Evolutionary conservation across 352 stramenopile genomes (phyloP).

Genomic region (Pythium aristosporum): DNA sequence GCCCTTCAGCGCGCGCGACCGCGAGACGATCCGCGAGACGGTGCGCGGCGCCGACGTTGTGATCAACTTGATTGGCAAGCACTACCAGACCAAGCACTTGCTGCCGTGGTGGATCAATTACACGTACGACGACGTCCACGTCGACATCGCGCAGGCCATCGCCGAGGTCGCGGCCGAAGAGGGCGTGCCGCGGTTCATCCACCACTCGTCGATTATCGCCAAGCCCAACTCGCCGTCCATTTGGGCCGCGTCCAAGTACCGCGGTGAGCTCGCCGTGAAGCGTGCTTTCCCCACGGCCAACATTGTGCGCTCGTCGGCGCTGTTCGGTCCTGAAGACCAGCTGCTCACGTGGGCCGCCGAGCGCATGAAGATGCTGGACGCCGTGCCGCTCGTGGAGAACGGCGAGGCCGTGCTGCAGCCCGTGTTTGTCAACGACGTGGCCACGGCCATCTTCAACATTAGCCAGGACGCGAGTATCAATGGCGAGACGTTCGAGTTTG

Average conservation of each 20-base stretch:
- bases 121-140: conserved; percentile 95
- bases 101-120: conserved; percentile 94
- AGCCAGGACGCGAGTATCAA: conserved; percentile 84
- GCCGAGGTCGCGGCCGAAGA: conserved; percentile 78
- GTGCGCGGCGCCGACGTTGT: conserved; percentile 94
- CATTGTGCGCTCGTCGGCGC: conserved; percentile 93
- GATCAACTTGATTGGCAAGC: conserved; percentile 97
- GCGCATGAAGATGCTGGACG: conserved; percentile 62
- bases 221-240: conserved; percentile 80
- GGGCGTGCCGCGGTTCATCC: conserved; percentile 74
- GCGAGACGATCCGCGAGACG: conserved; percentile 90
- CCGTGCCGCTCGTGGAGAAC: conserved; percentile 93
- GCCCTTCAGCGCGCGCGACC: conserved; percentile 87
- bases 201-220: conserved; percentile 82
- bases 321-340: conserved; percentile 96
- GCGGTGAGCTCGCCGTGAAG: conserved; percentile 80
- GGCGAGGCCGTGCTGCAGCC: conserved; percentile 93
- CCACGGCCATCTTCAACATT: conserved; percentile 78
- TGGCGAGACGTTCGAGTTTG: conserved; percentile 94
- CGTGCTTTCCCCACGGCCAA: conserved; percentile 95
- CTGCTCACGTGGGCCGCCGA: conserved; percentile 92
- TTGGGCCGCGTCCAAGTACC: conserved; percentile 86
- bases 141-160: conserved; percentile 88
- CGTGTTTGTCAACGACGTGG: conserved; percentile 86
- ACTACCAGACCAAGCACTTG: conserved; percentile 97